Percentiles rank a stretch among this genome's conserved stretches.
These are phyloP conservation scores for Zancudomyces culisetae DNA, from an alignment of 371 early-diverging fungal genomes.

Conservation along the genomic window DNA sequence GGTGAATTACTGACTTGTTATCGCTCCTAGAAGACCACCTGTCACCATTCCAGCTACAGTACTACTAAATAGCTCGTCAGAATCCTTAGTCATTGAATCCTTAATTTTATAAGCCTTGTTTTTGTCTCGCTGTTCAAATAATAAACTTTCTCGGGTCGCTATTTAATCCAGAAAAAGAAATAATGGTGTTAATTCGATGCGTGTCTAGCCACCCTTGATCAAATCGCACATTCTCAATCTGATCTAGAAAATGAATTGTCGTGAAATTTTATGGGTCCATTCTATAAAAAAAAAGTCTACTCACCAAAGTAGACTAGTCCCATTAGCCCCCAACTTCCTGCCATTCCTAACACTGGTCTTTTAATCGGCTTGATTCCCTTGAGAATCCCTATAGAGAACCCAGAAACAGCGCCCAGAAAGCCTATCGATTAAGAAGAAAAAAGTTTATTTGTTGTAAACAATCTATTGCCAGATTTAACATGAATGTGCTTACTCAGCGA, in stretches of 20 bases:
- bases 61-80: constrained; percentile 20
- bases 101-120: constrained; percentile 5
- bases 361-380: not conserved
- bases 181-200: not conserved
- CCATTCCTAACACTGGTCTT: not conserved
- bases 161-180: not conserved
- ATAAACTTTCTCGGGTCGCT: constrained; percentile 11
- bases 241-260: not conserved
- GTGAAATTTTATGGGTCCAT: not conserved
- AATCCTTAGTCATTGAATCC: constrained; percentile 8
- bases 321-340: constrained; percentile 1
- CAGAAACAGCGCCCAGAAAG: not conserved
- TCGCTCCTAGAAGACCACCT: constrained; percentile 12
- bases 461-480: not conserved
- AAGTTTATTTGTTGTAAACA: not conserved
- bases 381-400: not conserved
- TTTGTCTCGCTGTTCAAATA: constrained; percentile 10
- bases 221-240: not conserved
- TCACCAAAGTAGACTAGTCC: constrained; percentile 1
- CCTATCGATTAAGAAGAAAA: not conserved
- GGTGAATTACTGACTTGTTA: constrained; percentile 6
- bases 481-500: not conserved
- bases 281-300: not conserved
- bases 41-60: constrained; percentile 11
- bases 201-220: not conserved